Evolutionary conservation across 257 asterid species (phyloP).

Genomic region (Dorcoceras hygrometricum): DNA sequence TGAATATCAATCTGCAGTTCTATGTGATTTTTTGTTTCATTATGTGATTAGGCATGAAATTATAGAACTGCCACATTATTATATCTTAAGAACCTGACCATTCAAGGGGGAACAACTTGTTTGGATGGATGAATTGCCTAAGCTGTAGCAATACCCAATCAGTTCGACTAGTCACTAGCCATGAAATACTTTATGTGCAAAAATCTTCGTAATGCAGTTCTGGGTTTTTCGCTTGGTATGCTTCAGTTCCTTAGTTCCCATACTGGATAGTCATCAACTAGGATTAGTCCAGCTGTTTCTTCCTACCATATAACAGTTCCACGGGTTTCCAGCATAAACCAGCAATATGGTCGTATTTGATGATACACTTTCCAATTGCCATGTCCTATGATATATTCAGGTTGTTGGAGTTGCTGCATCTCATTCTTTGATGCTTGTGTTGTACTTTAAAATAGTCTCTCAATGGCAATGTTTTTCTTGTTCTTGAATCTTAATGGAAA

Average conservation of each 20-base stretch:
- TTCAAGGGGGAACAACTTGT: conserved; percentile 5
- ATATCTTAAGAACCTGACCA: background rate
- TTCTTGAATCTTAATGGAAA: conserved; percentile 10
- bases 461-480: background rate
- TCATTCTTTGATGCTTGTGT: background rate
- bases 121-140: conserved; percentile 18
- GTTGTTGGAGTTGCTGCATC: conserved; percentile 11
- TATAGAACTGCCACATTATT: background rate
- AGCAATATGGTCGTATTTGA: too few relatives aligned
- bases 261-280: conserved; percentile 12
- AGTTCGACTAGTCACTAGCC: conserved; percentile 13
- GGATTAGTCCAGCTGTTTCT: conserved; percentile 3
- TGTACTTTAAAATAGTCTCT: background rate
- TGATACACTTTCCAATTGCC: background rate
- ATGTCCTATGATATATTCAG: conserved; percentile 9
- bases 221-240: background rate
- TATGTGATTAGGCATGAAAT: conserved; percentile 3
- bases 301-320: background rate
- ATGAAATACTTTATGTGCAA: conserved; percentile 1
- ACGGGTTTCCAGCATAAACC: background rate
- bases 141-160: conserved; percentile 10
- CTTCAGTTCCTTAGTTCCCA: conserved; percentile 1
- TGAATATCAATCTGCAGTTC: conserved; percentile 6
- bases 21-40: conserved; percentile 3
- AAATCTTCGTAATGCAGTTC: conserved; percentile 9